Base-by-base conservation (phyloP, 306 rosid species). In the Citrullus amarus region DNA sequence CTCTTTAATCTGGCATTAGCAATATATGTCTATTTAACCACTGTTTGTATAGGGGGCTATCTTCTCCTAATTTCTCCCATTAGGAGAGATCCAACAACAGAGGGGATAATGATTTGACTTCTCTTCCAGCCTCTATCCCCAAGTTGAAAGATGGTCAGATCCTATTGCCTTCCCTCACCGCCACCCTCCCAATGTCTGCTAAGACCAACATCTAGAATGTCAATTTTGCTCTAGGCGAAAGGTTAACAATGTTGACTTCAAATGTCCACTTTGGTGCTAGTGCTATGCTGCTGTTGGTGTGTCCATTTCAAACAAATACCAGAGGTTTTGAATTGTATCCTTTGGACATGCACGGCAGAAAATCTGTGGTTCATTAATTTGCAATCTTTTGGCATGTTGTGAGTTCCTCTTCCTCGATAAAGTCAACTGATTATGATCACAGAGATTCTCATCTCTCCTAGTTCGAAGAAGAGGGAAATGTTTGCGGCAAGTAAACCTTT, bases 51-150 rank as follows among this genome's bases (percentile, higher is more conserved):
- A 36, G 25, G 71, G 44, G 70, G 22, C 0, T 15, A 6, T 65
- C 25, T 34, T 36, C 25, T 65, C 25, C 25, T 16, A 34, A 16
- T 63, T 65, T 63, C 38, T 36, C n/a, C 25, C 72, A 36, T 65
- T 63, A 9, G 46, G 25, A 63, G 41, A 30, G 46, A 10, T 34
- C 46, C 44, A 34, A 34, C 4, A 34, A 34, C 9, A 12, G 28
- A 65, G 72, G 14, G 28, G 25, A 36, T 38, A 9, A 7, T 63
- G 70, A 32, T 62, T 62, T 62, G 20, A 18, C 13, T 63, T 34
- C 46, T 63, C 70, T 63, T 63, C 70, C 44, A 63, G 70, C 70
- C 46, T 34, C 30, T 63, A 36, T 65, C 71, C 71, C 71, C 46
- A 65, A 65, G 41, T 65, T 6, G 71, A 36, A 34, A 16, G 46